Evolutionary conservation across 331 rosid species (phyloP), one percentile per base, ranked within the genome.

Genomic region (Telfairia occidentalis): DNA sequence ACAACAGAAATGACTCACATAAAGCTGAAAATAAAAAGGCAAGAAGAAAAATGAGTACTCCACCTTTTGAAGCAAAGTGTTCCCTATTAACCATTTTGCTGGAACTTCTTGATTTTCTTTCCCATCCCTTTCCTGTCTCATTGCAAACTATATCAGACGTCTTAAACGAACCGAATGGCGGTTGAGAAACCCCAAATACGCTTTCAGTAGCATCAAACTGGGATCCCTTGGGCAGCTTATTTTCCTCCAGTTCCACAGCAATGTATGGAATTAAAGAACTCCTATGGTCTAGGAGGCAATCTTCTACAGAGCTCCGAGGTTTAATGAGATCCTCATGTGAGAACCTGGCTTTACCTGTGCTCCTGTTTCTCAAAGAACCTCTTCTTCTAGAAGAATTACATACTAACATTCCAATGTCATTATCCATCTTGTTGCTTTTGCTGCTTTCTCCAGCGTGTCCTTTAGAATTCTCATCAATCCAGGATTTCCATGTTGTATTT

Each of bases 161-260:
- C 78, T 65, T 67, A 29, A 49, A 77, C 71, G 75, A 78, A 65
- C 66, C 74, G 48, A 83, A 46, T 1, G 81, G 86, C 61, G 67
- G 57, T n/a, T 70, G 76, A 78, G 90, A 85, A 82, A 86, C 76
- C 76, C 86, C 83, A 16, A 12, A 69, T 9, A 64, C 78, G 78
- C 78, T 71, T 65, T 38, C 73, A 40, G 0, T 5, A 40, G 16
- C 74, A 42, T 67, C 32, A 9, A 37, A n/a, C 8, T 37, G 49
- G 30, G 9, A 37, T 64, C 49, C 72, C 71, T 63, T 66, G 10
- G 19, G 30, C 9, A 38, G 34, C 52, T 83, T 79, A 78, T 70
- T 79, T 67, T 79, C 83, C 73, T 37, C 66, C 43, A 60, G 0
- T 32, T 60, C 69, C 9, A 83, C 59, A 63, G 77, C 84, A 58